A percentile compares a stretch with the other conserved stretches of the same genome.
Evolutionary conservation across 1,284 basidiomycete species (phyloP).

Genomic region (Calocybe gambosa): DNA sequence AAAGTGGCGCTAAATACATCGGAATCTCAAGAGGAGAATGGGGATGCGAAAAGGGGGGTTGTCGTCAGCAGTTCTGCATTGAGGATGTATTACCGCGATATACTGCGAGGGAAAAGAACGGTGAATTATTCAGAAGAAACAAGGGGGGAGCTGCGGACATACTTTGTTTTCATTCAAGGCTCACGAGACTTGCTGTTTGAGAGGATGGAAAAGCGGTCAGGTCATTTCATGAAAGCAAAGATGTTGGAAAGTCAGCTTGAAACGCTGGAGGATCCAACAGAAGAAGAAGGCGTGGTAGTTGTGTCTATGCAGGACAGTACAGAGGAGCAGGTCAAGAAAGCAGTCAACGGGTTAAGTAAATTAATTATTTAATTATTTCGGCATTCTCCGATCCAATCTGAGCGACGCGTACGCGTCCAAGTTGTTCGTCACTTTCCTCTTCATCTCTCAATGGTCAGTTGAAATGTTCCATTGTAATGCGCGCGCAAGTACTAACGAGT

Average conservation of each 20-base stretch:
- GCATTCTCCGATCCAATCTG: slow-evolving; percentile 28
- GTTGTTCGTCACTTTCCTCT: slow-evolving; percentile 21
- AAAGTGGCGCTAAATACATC: slow-evolving; percentile 31
- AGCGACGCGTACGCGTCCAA: slow-evolving; percentile 34
- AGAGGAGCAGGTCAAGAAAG: slow-evolving; percentile 50
- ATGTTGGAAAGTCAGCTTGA: slow-evolving; percentile 87
- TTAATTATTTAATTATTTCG: slow-evolving; percentile 15
- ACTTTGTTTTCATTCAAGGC: slow-evolving; percentile 83
- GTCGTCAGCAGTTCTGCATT: slow-evolving; percentile 88
- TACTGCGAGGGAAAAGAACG: slow-evolving; percentile 55
- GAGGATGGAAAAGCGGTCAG: slow-evolving; percentile 66
- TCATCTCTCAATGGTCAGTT: slow-evolving; percentile 27
- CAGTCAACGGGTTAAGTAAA: slow-evolving; percentile 16
- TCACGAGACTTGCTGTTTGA: slow-evolving; percentile 54
- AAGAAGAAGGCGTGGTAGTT: slow-evolving; percentile 62
- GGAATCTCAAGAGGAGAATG: slow-evolving; percentile 13
- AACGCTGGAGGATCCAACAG: slow-evolving; percentile 72
- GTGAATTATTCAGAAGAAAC: slow-evolving; percentile 17
- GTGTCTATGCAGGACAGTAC: slow-evolving; percentile 55
- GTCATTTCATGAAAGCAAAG: slow-evolving; percentile 84
- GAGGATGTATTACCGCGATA: slow-evolving; percentile 75
- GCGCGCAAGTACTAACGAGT: not conserved
- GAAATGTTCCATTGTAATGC: not conserved
- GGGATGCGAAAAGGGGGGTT: slow-evolving; percentile 24
- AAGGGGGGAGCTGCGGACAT: slow-evolving; percentile 46